Base-by-base conservation (phyloP, 169 alveolate species). In the Cryptosporidium viatorum region DNA sequence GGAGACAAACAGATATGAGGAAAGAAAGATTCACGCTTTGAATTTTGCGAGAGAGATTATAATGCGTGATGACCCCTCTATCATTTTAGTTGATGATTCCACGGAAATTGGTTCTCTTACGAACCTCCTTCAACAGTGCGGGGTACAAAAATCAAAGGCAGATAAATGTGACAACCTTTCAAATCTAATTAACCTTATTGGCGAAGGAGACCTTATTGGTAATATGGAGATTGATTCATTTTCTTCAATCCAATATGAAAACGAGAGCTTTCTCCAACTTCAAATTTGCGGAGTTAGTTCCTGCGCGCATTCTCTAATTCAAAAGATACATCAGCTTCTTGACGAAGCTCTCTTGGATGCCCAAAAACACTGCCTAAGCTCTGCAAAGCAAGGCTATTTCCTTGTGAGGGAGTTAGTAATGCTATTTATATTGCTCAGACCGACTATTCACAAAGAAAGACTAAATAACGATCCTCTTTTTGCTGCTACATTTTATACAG, bases 1-100 rank as follows among this genome's bases (percentile, higher is more conserved):
- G 52, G 89, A 80, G 68, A 80, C 89, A 16, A 80, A 69, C n/a
- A 80, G 89, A 59, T 80, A 80, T 52, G 89, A 80, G 21, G 89
- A 80, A 21, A 80, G 68, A 50, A 80, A 80, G 39, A 62, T 80
- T 12, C 55, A 80, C 16, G 74, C 80, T 37, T 29, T 80, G 18
- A 62, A 43, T 5, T 65, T 58, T 14, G 89, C 75, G 0, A 80
- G 75, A 14, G 89, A 80, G 51, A 41, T 43, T 21, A 80, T 80
- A 23, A 62, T 80, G 74, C 69, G 75, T 5, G 89, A 80, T 33
- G 89, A 80, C 52, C 73, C 75, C 29, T 80, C 89, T 21, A 80
- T 80, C 23, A 73, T 80, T 26, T 80, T 80, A 39, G 89, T 80
- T 21, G 89, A 80, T n/a, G 89, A 80, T 41, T 80, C 89, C 23